Base-by-base conservation (phyloP, 1,284 basidiomycete species). In the Exobasidium cylindrosporum region DNA sequence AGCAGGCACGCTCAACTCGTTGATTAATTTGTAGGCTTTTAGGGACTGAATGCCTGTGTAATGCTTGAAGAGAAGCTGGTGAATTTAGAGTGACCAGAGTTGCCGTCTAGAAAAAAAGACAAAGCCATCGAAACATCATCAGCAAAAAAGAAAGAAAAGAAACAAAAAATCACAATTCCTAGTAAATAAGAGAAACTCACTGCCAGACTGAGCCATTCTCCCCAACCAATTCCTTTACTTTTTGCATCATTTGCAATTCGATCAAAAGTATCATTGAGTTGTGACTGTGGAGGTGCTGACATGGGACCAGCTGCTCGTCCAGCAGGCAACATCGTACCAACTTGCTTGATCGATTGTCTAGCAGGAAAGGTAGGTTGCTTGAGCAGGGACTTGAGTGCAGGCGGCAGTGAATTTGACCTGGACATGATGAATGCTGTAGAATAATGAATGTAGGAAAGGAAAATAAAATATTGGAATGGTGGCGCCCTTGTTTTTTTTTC, bases 51-150 rank as follows among this genome's bases (percentile, higher is more conserved):
- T 57, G 31, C 32, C 85, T 86, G 80, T 93, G 93, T 62, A 95
- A 82, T 65, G 89, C 86, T 21, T 87, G 88, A 46, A 95, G 83
- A 23, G 88, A 85, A 28, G 86, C 85, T n/a, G 91, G 90, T 57
- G 88, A 85, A 82, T 95, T 93, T 58, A 86, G 84, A 54, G 90
- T 90, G 75, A 93, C 83, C 57, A 94, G 83, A 49, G 91, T 87
- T 73, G 90, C 91, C 54, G 89, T 91, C 88, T 91, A 66, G 53
- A 24, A 29, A 30, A 32, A 52, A 40, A 29, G 45, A 40, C 23
- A 28, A 63, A 17, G 58, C 56, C 11, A n/a, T 28, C n/a, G 40
- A 21, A 24, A n/a, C 52, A 32, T 32, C 61, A 45, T 64, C 55
- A 63, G 32, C 47, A 24, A 23, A 58, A 11, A 61, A 52, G 30